Percentiles rank a stretch among this genome's conserved stretches.
Evolutionary conservation across 345 rosid species (phyloP).

Genomic region (Eucalyptus camaldulensis): DNA sequence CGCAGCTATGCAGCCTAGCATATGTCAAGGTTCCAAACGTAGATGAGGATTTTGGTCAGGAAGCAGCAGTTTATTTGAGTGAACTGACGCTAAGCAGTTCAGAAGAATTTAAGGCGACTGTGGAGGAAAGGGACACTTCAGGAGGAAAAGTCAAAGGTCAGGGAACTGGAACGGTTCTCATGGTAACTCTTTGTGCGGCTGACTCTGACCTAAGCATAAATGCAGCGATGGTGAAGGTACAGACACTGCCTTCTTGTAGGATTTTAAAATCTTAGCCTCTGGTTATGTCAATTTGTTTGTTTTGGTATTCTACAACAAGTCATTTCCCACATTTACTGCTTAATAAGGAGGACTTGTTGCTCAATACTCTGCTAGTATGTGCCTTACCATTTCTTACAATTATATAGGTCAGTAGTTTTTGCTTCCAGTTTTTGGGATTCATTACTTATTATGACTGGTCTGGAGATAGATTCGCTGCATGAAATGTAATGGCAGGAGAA

Average conservation of each 20-base stretch:
- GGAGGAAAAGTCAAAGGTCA: slow-evolving; percentile 94
- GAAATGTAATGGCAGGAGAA: background rate
- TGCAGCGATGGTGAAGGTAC: slow-evolving; percentile 83
- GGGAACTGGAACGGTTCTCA: slow-evolving; percentile 71
- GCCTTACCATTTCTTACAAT: background rate
- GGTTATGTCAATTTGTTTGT: background rate
- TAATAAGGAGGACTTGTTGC: background rate
- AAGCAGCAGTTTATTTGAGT: slow-evolving; percentile 78
- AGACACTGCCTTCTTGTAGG: background rate
- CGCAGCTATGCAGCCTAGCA: slow-evolving; percentile 93
- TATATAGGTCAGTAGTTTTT: background rate
- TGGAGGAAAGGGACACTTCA: slow-evolving; percentile 81
- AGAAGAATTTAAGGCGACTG: slow-evolving; percentile 61
- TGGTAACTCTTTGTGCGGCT: slow-evolving; percentile 59
- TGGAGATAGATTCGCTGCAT: background rate
- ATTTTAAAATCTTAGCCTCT: background rate
- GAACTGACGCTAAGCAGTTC: slow-evolving; percentile 41
- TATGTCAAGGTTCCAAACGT: slow-evolving; percentile 76
- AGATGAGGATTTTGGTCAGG: slow-evolving; percentile 78
- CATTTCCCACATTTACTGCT: background rate
- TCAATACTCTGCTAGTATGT: background rate
- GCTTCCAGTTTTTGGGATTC: background rate
- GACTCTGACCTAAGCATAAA: slow-evolving; percentile 79
- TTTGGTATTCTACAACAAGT: background rate
- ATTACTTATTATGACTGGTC: background rate